Evolutionary conservation across 352 stramenopile species (phyloP).

Genomic region (Pythium sp.): DNA sequence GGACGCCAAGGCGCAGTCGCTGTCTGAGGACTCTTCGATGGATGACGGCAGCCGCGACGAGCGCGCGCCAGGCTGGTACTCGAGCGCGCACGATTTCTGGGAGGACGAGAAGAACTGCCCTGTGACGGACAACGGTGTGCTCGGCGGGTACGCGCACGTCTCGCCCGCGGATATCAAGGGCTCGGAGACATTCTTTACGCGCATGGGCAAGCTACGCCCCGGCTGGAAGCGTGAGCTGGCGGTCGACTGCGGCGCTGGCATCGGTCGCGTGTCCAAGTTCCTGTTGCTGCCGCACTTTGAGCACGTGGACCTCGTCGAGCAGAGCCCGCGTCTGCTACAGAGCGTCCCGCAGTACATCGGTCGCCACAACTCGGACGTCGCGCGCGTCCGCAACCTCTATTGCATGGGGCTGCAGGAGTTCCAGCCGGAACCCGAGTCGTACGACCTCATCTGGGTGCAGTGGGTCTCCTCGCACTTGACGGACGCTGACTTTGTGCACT

Average conservation of each 20-base stretch:
- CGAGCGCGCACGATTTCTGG: constrained; percentile 76
- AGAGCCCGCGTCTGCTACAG: constrained; percentile 89
- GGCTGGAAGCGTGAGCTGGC: constrained; percentile 45
- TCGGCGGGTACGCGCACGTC: constrained; percentile 90
- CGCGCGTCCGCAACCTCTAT: constrained; percentile 74
- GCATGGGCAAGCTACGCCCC: constrained; percentile 40
- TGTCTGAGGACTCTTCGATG: neutral
- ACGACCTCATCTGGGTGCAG: constrained; percentile 97
- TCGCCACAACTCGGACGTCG: constrained; percentile 21
- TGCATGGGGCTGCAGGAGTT: constrained; percentile 93
- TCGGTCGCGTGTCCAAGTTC: constrained; percentile 94
- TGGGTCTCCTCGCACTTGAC: constrained; percentile 96
- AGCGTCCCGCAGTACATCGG: constrained; percentile 89
- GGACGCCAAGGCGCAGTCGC: constrained; percentile 25
- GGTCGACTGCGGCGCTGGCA: constrained; percentile 89
- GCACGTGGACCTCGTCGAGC: constrained; percentile 93
- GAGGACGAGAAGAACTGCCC: constrained; percentile 91
- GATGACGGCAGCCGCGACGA: constrained; percentile 1
- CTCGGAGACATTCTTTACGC: constrained; percentile 58
- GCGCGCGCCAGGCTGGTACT: constrained; percentile 55
- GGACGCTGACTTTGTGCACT: constrained; percentile 92
- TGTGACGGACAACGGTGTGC: constrained; percentile 91
- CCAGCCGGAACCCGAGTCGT: constrained; percentile 55
- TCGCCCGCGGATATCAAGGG: constrained; percentile 78
- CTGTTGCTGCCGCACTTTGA: constrained; percentile 89